Conservation (phyloP, 148 eudicot species). For the Silene conica region DNA sequence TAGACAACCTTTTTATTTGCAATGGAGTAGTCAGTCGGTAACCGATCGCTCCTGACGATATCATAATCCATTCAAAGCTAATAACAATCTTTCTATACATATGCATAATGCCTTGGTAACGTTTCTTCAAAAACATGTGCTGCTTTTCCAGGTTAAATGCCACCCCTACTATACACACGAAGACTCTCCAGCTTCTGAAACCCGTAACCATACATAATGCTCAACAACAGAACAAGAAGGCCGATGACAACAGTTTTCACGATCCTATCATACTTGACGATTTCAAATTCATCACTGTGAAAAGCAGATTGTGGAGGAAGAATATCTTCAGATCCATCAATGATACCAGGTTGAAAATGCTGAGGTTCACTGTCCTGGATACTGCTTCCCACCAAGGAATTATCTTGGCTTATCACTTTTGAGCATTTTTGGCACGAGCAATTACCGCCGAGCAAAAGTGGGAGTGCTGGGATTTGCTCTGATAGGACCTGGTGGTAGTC, state of each 20-base stretch:
- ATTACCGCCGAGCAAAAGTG: slow-evolving; percentile 52
- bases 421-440: slow-evolving; percentile 52
- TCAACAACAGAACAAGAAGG: slow-evolving; percentile 26
- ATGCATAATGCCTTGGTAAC: background rate
- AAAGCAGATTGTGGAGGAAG: slow-evolving; percentile 10
- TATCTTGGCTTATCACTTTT: slow-evolving; percentile 2
- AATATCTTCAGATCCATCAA: slow-evolving; percentile 5
- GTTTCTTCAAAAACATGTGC: background rate
- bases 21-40: background rate
- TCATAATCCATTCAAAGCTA: background rate
- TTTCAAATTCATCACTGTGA: slow-evolving; percentile 17
- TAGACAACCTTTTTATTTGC: background rate
- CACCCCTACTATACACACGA: slow-evolving; percentile 11
- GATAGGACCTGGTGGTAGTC: slow-evolving; percentile 41
- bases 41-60: background rate
- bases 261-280: slow-evolving; percentile 23
- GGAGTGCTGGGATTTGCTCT: slow-evolving; percentile 38
- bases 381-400: slow-evolving; percentile 17
- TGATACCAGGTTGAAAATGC: slow-evolving; percentile 13
- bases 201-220: slow-evolving; percentile 16
- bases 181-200: slow-evolving; percentile 18
- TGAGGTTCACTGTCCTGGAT: slow-evolving; percentile 8
- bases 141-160: background rate
- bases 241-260: slow-evolving; percentile 30
- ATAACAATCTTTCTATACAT: background rate